These are phyloP conservation scores for Metarhizium brunneum DNA, from an alignment of 2,329 filamentous ascomycete genomes.

Conservation along the genomic window DNA sequence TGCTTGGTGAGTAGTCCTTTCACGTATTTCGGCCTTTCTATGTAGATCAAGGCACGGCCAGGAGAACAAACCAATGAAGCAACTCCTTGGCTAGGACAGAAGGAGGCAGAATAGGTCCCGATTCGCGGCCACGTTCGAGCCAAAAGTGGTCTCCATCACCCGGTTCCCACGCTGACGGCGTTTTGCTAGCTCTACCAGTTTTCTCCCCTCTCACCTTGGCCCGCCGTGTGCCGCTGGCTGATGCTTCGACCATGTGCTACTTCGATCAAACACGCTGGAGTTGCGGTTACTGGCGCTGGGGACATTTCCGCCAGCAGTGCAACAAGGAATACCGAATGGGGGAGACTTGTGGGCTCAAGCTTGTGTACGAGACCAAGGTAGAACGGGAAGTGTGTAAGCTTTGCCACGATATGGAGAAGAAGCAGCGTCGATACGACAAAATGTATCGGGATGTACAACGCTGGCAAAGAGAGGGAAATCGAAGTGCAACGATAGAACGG, in stretches of 20 bases:
- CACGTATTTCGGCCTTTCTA: neutral
- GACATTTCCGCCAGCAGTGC: constrained; percentile 86
- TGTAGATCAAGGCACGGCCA: neutral
- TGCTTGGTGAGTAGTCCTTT: neutral
- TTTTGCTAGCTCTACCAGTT: constrained; percentile 10
- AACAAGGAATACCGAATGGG: constrained; percentile 91
- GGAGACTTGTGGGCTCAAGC: constrained; percentile 90
- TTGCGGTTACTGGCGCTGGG: constrained; percentile 93
- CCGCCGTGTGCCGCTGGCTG: constrained; percentile 10
- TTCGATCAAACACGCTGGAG: constrained; percentile 81
- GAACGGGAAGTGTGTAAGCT: constrained; percentile 64
- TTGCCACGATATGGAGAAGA: constrained; percentile 84
- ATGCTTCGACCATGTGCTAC: constrained; percentile 67
- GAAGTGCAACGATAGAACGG: constrained; percentile 61
- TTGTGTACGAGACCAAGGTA: constrained; percentile 66
- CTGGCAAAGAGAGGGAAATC: constrained; percentile 69
- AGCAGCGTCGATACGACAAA: constrained; percentile 64
- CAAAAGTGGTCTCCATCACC: constrained; percentile 5
- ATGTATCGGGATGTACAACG: constrained; percentile 66
- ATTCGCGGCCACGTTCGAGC: neutral
- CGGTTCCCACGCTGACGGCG: constrained; percentile 10
- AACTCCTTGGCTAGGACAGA: neutral
- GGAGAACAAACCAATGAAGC: neutral
- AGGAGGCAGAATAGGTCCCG: neutral
- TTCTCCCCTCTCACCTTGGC: constrained; percentile 5